These are phyloP conservation scores for Phymatotrichopsis omnivora DNA, from an alignment of 2,329 filamentous ascomycete genomes.

Conservation along the genomic window DNA sequence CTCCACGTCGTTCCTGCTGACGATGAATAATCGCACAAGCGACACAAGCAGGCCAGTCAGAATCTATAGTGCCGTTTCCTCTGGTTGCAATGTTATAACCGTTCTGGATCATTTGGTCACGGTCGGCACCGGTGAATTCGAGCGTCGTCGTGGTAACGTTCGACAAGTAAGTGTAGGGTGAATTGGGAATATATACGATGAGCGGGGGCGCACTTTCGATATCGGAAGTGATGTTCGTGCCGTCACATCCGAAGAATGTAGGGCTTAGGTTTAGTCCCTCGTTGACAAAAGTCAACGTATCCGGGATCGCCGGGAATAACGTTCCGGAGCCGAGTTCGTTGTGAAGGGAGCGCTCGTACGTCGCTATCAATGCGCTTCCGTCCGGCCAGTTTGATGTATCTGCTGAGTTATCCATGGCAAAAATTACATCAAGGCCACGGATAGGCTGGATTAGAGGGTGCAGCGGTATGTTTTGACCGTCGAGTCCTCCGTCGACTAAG, in stretches of 20 bases:
- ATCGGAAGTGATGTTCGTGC: slow-evolving; percentile 47
- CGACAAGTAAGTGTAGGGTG: slow-evolving; percentile 63
- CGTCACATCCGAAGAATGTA: slow-evolving; percentile 71
- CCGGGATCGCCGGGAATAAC: slow-evolving; percentile 61
- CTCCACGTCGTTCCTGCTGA: slow-evolving; percentile 61
- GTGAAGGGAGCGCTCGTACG: slow-evolving; percentile 45
- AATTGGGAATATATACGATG: slow-evolving; percentile 79
- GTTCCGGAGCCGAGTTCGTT: slow-evolving; percentile 53
- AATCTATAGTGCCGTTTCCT: slow-evolving; percentile 66
- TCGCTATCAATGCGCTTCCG: slow-evolving; percentile 48
- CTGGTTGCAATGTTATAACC: slow-evolving; percentile 75
- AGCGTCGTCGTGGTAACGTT: slow-evolving; percentile 72
- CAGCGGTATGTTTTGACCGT: slow-evolving; percentile 44
- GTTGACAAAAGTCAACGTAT: slow-evolving; percentile 68
- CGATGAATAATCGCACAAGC: slow-evolving; percentile 77
- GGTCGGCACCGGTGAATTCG: slow-evolving; percentile 52
- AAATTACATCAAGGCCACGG: slow-evolving; percentile 51
- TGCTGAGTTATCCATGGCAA: slow-evolving; percentile 55
- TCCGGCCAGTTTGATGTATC: slow-evolving; percentile 54
- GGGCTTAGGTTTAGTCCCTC: slow-evolving; percentile 62
- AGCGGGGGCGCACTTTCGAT: slow-evolving; percentile 46
- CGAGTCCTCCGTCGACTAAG: slow-evolving; percentile 44
- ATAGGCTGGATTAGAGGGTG: slow-evolving; percentile 43
- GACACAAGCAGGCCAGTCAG: slow-evolving; percentile 70
- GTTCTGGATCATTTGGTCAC: slow-evolving; percentile 75